Percentiles rank a stretch among this genome's conserved stretches.
Evolutionary conservation across 2,329 filamentous ascomycete species (phyloP).

Genomic region (Sporothrix brunneoviolacea): DNA sequence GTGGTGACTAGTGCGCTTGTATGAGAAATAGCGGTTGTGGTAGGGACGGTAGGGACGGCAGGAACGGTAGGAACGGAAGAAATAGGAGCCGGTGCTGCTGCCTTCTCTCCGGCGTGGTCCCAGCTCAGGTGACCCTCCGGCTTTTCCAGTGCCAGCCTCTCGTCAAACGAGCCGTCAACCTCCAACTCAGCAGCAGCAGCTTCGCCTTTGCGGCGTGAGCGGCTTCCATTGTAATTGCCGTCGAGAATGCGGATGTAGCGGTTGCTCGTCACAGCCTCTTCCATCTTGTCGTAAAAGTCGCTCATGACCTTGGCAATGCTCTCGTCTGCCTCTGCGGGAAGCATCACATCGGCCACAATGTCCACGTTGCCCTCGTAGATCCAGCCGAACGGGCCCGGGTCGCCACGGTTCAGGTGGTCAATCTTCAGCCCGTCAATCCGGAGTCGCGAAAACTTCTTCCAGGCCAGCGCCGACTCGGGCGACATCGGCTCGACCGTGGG

Average conservation of each 20-base stretch:
- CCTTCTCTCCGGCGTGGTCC: not conserved
- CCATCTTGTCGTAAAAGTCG: constrained; percentile 94
- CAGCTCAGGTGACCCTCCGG: constrained; percentile 1
- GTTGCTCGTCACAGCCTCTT: constrained; percentile 81
- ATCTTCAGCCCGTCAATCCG: constrained; percentile 91
- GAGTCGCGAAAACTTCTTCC: constrained; percentile 93
- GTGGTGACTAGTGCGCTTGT: not conserved
- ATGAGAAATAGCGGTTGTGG: too few species aligned
- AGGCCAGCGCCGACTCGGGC: constrained; percentile 39
- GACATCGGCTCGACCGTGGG: constrained; percentile 10
- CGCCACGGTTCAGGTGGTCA: constrained; percentile 89
- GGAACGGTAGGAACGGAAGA: too few species aligned
- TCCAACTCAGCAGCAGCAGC: not conserved
- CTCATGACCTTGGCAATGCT: constrained; percentile 89
- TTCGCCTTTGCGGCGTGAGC: not conserved
- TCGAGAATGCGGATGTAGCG: constrained; percentile 56
- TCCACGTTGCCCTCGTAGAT: constrained; percentile 96
- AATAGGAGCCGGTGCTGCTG: not conserved
- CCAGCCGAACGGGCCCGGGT: constrained; percentile 93
- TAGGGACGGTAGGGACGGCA: too few species aligned
- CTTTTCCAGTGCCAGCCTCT: too few species aligned
- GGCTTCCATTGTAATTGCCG: constrained; percentile 26
- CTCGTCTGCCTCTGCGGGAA: constrained; percentile 80
- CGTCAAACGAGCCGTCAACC: not conserved
- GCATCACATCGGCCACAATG: constrained; percentile 91